Conservation (phyloP, 495 filamentous ascomycete species). For the Trypethelium eluteriae region DNA sequence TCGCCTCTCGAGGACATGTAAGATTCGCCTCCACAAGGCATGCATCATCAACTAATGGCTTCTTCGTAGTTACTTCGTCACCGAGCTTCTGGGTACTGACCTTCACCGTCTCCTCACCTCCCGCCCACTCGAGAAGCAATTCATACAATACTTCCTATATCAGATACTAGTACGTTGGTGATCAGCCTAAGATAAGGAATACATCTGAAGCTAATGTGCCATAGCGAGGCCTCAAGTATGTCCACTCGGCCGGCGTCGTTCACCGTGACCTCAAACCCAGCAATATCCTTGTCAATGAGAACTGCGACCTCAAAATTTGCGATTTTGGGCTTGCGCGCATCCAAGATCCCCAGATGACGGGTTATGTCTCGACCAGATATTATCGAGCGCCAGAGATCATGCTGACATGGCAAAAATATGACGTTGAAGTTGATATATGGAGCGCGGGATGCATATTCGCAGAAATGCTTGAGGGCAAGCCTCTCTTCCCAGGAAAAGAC, state of each 20-base stretch:
- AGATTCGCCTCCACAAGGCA: conserved; percentile 26
- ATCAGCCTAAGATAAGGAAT: conserved; percentile 27
- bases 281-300: conserved; percentile 99
- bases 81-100: conserved; percentile 93
- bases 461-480: conserved; percentile 98
- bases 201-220: conserved; percentile 7
- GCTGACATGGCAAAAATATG: conserved; percentile 99
- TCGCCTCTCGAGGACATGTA: conserved; percentile 98
- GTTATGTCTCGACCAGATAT: conserved; percentile 97
- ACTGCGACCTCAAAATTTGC: conserved; percentile 98
- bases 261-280: conserved; percentile 96
- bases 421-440: conserved; percentile 99
- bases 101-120: conserved; percentile 93
- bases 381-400: conserved; percentile 98
- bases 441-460: conserved; percentile 98
- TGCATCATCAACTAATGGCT: conserved; percentile 22
- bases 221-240: conserved; percentile 95
- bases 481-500: conserved; percentile 96
- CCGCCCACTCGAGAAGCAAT: conserved; percentile 93
- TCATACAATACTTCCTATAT: conserved; percentile 99
- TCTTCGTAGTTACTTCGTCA: conserved; percentile 79
- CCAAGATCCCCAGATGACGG: conserved; percentile 99
- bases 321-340: conserved; percentile 96
- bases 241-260: conserved; percentile 95
- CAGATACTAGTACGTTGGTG: conserved; percentile 74